Base-by-base conservation (phyloP, 768 basidiomycete genomes). In the Cubamyces sp. region DNA sequence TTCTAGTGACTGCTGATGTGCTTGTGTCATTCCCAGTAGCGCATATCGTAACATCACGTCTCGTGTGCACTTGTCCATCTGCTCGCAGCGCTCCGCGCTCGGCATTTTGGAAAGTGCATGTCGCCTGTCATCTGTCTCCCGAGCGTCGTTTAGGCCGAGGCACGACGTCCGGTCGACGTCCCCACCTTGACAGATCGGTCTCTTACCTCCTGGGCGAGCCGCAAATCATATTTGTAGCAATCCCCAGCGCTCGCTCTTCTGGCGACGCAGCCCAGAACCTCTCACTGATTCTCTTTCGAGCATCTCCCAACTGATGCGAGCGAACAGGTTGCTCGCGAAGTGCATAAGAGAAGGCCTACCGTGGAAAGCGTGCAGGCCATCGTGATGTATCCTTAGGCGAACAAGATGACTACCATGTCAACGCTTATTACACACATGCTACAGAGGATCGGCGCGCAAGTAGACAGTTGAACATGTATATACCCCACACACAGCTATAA, bases 41-140 rank as follows among this genome's bases (percentile, higher is more conserved):
- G 28, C 42, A 15, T 56, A 47, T 23, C 54, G 54, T 47, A 56
- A 46, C 30, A 56, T 47, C 54, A 47, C 43, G 26, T 47, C 54
- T 47, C 54, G 54, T 46, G 54, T 39, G 23, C 45, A 18, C 54
- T 23, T 42, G 14, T 45, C 43, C 43, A 45, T 45, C 45, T 46
- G 45, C 45, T 25, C 18, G 45, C 45, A 21, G 19, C 45, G 45
- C 45, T 12, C 45, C 12, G 45, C 18, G 19, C 23, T 21, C 45
- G 19, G 23, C 45, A 43, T 5, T 43, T 43, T 21, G 42, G 19
- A 43, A 18, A 43, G 42, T 18, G 19, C 42, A 43, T 18, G 42
- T 43, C 34, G 23, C n/a, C 50, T 51, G 23, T 19, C 50, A 43
- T 18, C 16, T 43, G 42, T 43, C 50, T 23, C 37, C 9, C 43